Conservation (phyloP, 2,329 filamentous ascomycete genomes). For the Botryotinia convoluta region DNA sequence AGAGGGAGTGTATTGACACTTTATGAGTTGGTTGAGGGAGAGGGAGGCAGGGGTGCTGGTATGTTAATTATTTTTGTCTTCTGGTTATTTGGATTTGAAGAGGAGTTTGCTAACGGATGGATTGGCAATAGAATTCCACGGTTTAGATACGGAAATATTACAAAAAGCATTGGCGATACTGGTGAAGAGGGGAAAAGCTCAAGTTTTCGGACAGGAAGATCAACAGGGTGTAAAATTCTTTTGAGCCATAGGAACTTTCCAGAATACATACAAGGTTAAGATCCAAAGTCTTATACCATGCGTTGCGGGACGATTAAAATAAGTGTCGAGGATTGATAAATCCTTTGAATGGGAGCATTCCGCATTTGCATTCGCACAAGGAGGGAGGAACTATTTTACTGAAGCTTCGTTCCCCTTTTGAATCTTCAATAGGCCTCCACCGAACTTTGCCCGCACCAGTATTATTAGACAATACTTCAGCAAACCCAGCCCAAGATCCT, state of each 20-base stretch:
- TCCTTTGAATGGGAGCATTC: background rate
- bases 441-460: background rate
- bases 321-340: background rate
- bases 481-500: background rate
- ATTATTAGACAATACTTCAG: background rate
- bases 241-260: constrained; percentile 41
- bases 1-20: constrained; percentile 86
- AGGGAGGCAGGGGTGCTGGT: constrained; percentile 70
- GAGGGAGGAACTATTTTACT: background rate
- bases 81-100: background rate
- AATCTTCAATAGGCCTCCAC: background rate
- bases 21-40: constrained; percentile 88
- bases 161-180: constrained; percentile 75
- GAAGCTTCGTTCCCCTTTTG: background rate
- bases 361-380: background rate
- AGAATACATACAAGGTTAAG: background rate
- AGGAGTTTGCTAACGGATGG: background rate
- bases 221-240: constrained; percentile 96
- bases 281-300: background rate
- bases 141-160: constrained; percentile 81
- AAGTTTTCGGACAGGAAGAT: constrained; percentile 88
- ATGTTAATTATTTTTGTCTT: constrained; percentile 21
- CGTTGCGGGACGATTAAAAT: background rate
- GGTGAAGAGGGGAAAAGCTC: constrained; percentile 86
- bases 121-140: constrained; percentile 65